phyloP scores from a whole-genome alignment of 306 rosid species.

The Abrus pulchellus region DNA sequence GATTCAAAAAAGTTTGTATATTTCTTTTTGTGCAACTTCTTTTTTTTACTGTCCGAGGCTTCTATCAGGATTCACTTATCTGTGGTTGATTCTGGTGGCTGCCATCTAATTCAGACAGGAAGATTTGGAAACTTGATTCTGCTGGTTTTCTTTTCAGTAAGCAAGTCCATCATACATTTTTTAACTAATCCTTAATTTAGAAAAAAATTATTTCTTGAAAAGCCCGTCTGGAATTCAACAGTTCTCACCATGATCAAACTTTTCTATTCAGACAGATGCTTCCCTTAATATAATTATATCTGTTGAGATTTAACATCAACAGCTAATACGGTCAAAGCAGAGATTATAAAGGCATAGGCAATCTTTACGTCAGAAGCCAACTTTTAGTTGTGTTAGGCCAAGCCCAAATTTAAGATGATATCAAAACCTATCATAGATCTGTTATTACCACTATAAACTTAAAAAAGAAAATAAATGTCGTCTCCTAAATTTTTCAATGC shows the following conservation, averaged over 20 bases:
- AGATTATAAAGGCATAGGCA: too few species aligned
- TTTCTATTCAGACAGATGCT: neutral
- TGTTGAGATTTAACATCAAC: too few species aligned
- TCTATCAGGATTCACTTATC: neutral
- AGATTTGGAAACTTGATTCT: neutral
- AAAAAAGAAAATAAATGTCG: too few species aligned
- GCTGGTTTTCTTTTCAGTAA: neutral
- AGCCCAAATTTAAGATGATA: too few species aligned
- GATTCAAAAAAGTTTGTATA: neutral
- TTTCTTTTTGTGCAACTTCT: neutral
- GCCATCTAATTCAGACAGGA: neutral
- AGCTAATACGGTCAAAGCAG: too few species aligned
- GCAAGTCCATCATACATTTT: neutral
- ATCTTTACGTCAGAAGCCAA: too few species aligned
- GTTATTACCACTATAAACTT: too few species aligned
- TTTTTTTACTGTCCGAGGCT: neutral
- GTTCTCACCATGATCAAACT: constrained; percentile 27
- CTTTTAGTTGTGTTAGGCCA: too few species aligned
- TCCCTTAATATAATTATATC: neutral
- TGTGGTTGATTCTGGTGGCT: neutral
- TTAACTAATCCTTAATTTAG: neutral
- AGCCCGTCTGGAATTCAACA: neutral
- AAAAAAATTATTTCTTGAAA: neutral
- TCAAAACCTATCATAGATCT: too few species aligned
- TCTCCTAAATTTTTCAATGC: too few species aligned